These are phyloP conservation scores for Penicillium sp. DNA, from an alignment of 2,329 filamentous ascomycete species.

Conservation along the genomic window DNA sequence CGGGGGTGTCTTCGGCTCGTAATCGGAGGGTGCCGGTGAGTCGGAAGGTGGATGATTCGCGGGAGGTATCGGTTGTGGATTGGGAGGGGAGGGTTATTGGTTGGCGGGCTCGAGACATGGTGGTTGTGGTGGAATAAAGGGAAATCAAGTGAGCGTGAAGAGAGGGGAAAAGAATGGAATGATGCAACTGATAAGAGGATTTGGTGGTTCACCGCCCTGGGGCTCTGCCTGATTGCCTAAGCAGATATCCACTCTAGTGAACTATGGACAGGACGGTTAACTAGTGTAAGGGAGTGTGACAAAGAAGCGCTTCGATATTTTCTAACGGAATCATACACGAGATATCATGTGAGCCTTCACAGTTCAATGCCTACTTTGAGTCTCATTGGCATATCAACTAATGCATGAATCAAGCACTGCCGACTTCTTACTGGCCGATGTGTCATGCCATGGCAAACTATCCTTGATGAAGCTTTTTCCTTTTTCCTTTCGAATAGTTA, in stretches of 20 bases:
- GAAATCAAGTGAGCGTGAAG: background rate
- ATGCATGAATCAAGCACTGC: background rate
- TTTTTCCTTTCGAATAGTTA: conserved; percentile 9
- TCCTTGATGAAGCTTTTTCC: background rate
- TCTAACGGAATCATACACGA: too few species aligned
- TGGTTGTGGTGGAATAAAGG: background rate
- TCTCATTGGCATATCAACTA: background rate
- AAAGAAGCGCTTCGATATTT: too few species aligned
- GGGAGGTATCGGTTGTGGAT: conserved; percentile 26
- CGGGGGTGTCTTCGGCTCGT: conserved; percentile 27
- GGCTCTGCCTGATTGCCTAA: background rate
- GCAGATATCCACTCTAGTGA: background rate
- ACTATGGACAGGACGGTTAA: too few species aligned
- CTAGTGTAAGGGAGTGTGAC: too few species aligned
- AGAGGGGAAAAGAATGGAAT: conserved; percentile 6
- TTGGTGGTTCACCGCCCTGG: conserved; percentile 4
- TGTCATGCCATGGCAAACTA: too few species aligned
- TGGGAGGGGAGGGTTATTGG: conserved; percentile 32
- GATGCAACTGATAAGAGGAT: conserved; percentile 22
- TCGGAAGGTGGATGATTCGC: conserved; percentile 21
- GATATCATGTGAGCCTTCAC: too few species aligned
- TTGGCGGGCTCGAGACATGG: conserved; percentile 45
- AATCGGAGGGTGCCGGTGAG: conserved; percentile 35
- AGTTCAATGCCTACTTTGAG: too few species aligned
- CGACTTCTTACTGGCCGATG: background rate